Percentiles rank a stretch among this genome's conserved stretches.
phyloP scores from a whole-genome alignment of 1,284 basidiomycete species.

The Pseudozyma sp. region DNA sequence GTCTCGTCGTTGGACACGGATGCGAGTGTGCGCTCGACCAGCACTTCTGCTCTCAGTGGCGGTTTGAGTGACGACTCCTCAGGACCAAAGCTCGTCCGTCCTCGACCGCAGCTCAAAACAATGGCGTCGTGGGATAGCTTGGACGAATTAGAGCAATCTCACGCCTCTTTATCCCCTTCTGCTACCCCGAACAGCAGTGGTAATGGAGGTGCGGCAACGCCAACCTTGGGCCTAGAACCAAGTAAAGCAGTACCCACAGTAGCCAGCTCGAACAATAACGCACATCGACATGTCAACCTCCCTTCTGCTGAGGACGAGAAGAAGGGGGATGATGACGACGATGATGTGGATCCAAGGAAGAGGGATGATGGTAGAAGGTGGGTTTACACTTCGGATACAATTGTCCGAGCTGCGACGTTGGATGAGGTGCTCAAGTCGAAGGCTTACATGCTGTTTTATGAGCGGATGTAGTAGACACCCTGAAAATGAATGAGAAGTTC shows the following conservation, averaged over 20 bases:
- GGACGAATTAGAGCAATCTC: constrained; percentile 38
- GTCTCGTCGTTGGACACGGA: constrained; percentile 39
- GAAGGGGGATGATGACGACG: constrained; percentile 18
- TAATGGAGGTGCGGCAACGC: background rate
- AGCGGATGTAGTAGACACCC: constrained; percentile 72
- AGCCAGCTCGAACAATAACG: constrained; percentile 26
- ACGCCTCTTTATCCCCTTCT: background rate
- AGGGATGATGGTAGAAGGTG: constrained; percentile 75
- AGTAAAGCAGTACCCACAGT: constrained; percentile 26
- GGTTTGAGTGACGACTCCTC: constrained; percentile 16
- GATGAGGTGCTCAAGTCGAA: constrained; percentile 89
- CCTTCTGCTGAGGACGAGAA: background rate
- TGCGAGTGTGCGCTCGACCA: constrained; percentile 3
- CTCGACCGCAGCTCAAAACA: constrained; percentile 29
- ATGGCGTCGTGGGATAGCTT: constrained; percentile 47
- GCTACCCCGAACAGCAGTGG: constrained; percentile 9
- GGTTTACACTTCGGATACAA: constrained; percentile 86
- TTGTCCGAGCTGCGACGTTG: constrained; percentile 80
- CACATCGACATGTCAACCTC: constrained; percentile 21
- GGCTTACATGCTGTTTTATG: constrained; percentile 91
- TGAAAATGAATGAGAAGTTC: constrained; percentile 6
- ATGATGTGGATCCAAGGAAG: constrained; percentile 36
- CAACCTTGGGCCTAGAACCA: constrained; percentile 19
- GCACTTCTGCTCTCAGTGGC: background rate
- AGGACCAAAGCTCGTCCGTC: constrained; percentile 33